phyloP scores from a whole-genome alignment of 768 basidiomycete species.

The Suillus paluster region DNA sequence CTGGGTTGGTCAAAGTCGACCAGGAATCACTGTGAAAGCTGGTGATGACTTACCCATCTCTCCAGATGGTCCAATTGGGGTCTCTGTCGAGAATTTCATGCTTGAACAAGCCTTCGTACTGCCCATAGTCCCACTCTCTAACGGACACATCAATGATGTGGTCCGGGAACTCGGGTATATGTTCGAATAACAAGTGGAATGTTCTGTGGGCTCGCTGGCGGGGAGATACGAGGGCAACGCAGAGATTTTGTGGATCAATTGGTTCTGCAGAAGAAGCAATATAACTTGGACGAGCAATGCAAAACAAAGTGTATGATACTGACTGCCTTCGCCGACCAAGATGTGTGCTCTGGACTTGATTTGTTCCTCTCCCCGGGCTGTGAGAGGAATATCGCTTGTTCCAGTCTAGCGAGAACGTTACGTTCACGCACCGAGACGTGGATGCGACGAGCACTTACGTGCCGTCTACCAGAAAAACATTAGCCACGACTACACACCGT shows the following conservation, averaged over 20 bases:
- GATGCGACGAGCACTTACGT: slow-evolving; percentile 45
- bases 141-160: slow-evolving; percentile 68
- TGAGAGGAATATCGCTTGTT: slow-evolving; percentile 85
- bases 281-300: neutral
- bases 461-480: slow-evolving; percentile 49
- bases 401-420: slow-evolving; percentile 65
- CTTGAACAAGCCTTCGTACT: slow-evolving; percentile 84
- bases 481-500: slow-evolving; percentile 8
- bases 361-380: slow-evolving; percentile 71
- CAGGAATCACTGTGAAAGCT: neutral
- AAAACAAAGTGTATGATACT: slow-evolving; percentile 34
- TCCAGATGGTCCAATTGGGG: slow-evolving; percentile 82
- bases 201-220: slow-evolving; percentile 84
- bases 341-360: slow-evolving; percentile 64
- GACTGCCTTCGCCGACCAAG: slow-evolving; percentile 80
- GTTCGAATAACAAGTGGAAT: slow-evolving; percentile 77
- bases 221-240: slow-evolving; percentile 83
- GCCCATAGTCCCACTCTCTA: slow-evolving; percentile 91
- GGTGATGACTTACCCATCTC: slow-evolving; percentile 61
- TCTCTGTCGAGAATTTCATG: slow-evolving; percentile 72
- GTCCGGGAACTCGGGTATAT: slow-evolving; percentile 48
- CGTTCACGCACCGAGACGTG: slow-evolving; percentile 8
- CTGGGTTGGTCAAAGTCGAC: slow-evolving; percentile 41
- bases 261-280: slow-evolving; percentile 47
- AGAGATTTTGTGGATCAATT: slow-evolving; percentile 80